Conservation (phyloP, 1,284 basidiomycete genomes). For the Cerrena zonata region DNA sequence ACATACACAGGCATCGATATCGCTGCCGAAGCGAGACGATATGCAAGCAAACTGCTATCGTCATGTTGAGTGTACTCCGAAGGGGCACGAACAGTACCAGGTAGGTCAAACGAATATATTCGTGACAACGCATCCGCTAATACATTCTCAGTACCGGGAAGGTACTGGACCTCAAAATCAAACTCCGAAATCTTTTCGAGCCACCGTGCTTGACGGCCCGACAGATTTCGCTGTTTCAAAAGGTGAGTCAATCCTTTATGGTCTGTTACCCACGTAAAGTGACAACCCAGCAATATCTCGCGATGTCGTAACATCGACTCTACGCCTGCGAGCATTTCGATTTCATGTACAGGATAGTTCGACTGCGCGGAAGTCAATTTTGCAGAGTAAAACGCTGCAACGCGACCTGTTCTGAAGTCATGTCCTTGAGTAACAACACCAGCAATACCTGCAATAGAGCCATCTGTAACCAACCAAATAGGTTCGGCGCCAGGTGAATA, state of each 20-base stretch:
- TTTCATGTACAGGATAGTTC: slow-evolving; percentile 22
- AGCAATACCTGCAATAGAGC: slow-evolving; percentile 6
- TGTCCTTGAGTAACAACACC: slow-evolving; percentile 18
- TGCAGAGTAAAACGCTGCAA: slow-evolving; percentile 15
- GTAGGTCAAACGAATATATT: slow-evolving; percentile 27
- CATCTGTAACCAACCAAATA: slow-evolving; percentile 19
- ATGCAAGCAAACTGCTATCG: slow-evolving; percentile 6
- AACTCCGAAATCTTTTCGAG: slow-evolving; percentile 27
- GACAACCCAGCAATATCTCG: slow-evolving; percentile 22
- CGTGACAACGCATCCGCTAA: slow-evolving; percentile 32
- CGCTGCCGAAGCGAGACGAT: background rate
- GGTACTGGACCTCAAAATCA: slow-evolving; percentile 28
- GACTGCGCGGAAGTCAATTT: slow-evolving; percentile 13
- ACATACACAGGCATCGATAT: slow-evolving; percentile 4
- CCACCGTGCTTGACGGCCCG: slow-evolving; percentile 27
- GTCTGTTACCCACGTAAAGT: slow-evolving; percentile 33
- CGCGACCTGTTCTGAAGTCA: slow-evolving; percentile 2
- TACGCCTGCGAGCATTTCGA: slow-evolving; percentile 19
- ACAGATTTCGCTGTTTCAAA: slow-evolving; percentile 28
- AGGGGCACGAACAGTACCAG: slow-evolving; percentile 18
- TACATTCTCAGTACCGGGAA: slow-evolving; percentile 27
- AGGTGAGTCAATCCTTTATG: slow-evolving; percentile 29
- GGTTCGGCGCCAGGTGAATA: slow-evolving; percentile 14
- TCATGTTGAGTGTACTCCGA: slow-evolving; percentile 21
- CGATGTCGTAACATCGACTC: slow-evolving; percentile 18